A percentile compares a stretch with the other conserved stretches of the same genome.
These are phyloP conservation scores for Macrophomina phaseolina DNA, from an alignment of 2,329 filamentous ascomycete species.

Conservation along the genomic window DNA sequence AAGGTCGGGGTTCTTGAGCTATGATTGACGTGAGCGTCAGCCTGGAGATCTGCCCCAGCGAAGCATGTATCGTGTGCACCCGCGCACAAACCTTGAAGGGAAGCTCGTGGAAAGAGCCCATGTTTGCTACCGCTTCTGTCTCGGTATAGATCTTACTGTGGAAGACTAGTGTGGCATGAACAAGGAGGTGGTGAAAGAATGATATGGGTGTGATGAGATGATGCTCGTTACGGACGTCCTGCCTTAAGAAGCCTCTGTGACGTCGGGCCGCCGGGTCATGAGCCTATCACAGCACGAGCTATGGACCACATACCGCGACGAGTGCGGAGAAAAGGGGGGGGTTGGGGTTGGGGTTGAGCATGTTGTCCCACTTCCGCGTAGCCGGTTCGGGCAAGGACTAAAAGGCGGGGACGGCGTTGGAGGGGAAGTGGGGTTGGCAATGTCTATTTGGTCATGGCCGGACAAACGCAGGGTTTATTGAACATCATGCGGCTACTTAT, in stretches of 20 bases:
- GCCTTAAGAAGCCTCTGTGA: conserved; percentile 7
- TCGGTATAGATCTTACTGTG: not conserved
- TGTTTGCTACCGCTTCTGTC: conserved; percentile 26
- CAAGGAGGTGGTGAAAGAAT: not conserved
- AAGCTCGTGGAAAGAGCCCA: conserved; percentile 40
- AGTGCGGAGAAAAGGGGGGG: conserved; percentile 8
- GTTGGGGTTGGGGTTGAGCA: not conserved
- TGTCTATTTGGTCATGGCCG: not conserved
- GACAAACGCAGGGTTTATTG: no score
- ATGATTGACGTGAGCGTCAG: conserved; percentile 13
- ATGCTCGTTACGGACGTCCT: not conserved
- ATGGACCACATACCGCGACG: not conserved
- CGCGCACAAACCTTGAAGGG: conserved; percentile 50
- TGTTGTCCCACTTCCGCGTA: conserved; percentile 5
- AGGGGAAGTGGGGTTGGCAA: not conserved
- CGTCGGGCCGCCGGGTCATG: not conserved
- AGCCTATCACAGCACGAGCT: not conserved
- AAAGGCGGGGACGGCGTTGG: conserved; percentile 5
- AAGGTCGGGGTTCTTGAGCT: conserved; percentile 61
- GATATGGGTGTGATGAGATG: not conserved
- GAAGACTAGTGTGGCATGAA: not conserved
- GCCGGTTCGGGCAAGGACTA: conserved; percentile 4
- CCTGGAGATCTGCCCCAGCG: not conserved
- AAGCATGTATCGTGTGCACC: not conserved
- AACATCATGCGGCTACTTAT: not conserved